phyloP scores from a whole-genome alignment of 2,329 filamentous ascomycete species.

The Neonectria punicea region DNA sequence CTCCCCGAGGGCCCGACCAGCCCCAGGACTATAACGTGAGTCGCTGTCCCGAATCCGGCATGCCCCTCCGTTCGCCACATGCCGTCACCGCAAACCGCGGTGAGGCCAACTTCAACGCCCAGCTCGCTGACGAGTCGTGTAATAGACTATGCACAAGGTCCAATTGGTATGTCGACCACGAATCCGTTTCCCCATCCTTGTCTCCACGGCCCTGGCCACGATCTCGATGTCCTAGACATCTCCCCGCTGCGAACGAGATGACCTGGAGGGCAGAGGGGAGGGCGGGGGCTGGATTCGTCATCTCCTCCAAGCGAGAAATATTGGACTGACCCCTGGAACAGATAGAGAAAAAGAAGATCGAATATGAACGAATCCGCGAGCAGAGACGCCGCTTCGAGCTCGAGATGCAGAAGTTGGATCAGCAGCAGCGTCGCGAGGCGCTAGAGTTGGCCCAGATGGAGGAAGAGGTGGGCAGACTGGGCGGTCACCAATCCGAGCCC shows the following conservation, averaged over 20 bases:
- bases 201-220: slow-evolving; percentile 9
- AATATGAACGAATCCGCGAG: slow-evolving; percentile 91
- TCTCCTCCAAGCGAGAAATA: background rate
- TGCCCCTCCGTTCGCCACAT: background rate
- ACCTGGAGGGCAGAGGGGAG: background rate
- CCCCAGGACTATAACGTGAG: slow-evolving; percentile 60
- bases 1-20: slow-evolving; percentile 59
- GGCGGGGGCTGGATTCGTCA: background rate
- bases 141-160: slow-evolving; percentile 74
- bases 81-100: background rate
- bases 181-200: slow-evolving; percentile 4
- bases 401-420: slow-evolving; percentile 89
- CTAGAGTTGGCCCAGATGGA: slow-evolving; percentile 87
- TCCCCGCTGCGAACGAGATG: slow-evolving; percentile 1
- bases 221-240: slow-evolving; percentile 1
- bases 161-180: slow-evolving; percentile 73
- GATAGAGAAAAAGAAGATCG: slow-evolving; percentile 93
- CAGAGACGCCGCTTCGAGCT: slow-evolving; percentile 90
- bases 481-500: slow-evolving; percentile 89
- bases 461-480: slow-evolving; percentile 73
- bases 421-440: slow-evolving; percentile 84
- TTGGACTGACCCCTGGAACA: slow-evolving; percentile 58
- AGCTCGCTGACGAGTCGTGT: slow-evolving; percentile 36
- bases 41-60: slow-evolving; percentile 27
- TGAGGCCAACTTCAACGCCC: background rate